Evolutionary conservation across 768 basidiomycete genomes (phyloP).

Genomic region (Mycena maculata): DNA sequence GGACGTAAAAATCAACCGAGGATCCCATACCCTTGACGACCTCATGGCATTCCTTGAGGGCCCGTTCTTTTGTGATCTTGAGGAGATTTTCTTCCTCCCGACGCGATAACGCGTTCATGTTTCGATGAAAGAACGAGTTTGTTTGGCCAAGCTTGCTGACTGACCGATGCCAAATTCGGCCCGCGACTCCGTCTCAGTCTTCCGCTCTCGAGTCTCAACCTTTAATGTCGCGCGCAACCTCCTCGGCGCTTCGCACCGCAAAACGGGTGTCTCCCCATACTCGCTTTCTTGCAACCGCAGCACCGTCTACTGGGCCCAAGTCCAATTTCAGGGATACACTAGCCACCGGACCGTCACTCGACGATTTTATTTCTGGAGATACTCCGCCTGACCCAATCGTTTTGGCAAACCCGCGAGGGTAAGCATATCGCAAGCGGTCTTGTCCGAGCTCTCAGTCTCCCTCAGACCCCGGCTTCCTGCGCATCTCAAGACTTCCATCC

Average conservation of each 20-base stretch:
- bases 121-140: slow-evolving; percentile 22
- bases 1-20: background rate
- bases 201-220: background rate
- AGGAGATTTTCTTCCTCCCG: slow-evolving; percentile 89
- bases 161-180: background rate
- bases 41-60: slow-evolving; percentile 81
- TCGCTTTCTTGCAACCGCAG: slow-evolving; percentile 62
- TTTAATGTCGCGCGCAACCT: slow-evolving; percentile 23
- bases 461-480: slow-evolving; percentile 86
- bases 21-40: slow-evolving; percentile 72
- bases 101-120: slow-evolving; percentile 87
- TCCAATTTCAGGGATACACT: slow-evolving; percentile 63
- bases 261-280: slow-evolving; percentile 39
- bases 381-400: slow-evolving; percentile 65
- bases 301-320: slow-evolving; percentile 50
- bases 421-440: slow-evolving; percentile 34
- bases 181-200: background rate
- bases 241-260: slow-evolving; percentile 24
- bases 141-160: slow-evolving; percentile 1
- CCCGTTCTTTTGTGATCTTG: slow-evolving; percentile 83
- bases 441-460: slow-evolving; percentile 3
- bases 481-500: slow-evolving; percentile 91
- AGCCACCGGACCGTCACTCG: slow-evolving; percentile 76
- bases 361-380: slow-evolving; percentile 83
- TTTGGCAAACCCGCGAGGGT: slow-evolving; percentile 79